Base-by-base conservation (phyloP, 495 filamentous ascomycete genomes). In the Penicillium salamii region DNA sequence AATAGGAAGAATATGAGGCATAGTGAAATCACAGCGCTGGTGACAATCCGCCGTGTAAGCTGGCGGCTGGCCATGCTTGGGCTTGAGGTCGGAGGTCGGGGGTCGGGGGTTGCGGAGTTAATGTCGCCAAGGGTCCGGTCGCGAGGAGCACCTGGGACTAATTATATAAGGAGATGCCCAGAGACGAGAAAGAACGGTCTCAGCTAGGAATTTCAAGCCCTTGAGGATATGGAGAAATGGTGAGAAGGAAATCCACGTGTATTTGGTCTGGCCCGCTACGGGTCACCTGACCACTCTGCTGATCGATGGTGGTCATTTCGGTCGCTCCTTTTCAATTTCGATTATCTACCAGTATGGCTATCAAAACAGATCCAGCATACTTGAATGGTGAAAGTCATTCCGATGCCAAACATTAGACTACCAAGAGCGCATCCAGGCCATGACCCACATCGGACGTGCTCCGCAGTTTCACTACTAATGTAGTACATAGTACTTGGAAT, bases 1-100 rank as follows among this genome's bases (percentile, higher is more conserved):
- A 76, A 70, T 38, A 74, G 57, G 48, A 76, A 52, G 28, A 74
- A 69, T 20, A 74, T 32, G 31, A 76, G 52, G 33, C 66, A 65
- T 39, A 71, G 48, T 5, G 65, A 36, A 17, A 72, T 56, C n/a
- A 51, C 53, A 26, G 54, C 59, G 62, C 70, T 66, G 54, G 68
- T 62, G 39, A 65, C 49, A 37, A 76, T 66, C 31, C 68, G 68
- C 43, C 70, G 63, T 37, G 68, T 69, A 46, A 71, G 65, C 53
- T 73, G 71, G 24, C 71, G 73, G 44, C 59, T 69, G 4, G 71
- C 66, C 71, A 78, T 77, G 47, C 18, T 54, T 42, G 46, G 41
- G 38, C 45, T 23, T 39, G 40, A 34, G 36, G 23, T 46, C 18
- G 43, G 26, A 20, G 29, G 13, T 5, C 13, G 31, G 18, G 15